Percentiles rank a stretch among this genome's conserved stretches.
These are phyloP conservation scores for Aspergillus unguis DNA, from an alignment of 2,329 filamentous ascomycete genomes.

Conservation along the genomic window DNA sequence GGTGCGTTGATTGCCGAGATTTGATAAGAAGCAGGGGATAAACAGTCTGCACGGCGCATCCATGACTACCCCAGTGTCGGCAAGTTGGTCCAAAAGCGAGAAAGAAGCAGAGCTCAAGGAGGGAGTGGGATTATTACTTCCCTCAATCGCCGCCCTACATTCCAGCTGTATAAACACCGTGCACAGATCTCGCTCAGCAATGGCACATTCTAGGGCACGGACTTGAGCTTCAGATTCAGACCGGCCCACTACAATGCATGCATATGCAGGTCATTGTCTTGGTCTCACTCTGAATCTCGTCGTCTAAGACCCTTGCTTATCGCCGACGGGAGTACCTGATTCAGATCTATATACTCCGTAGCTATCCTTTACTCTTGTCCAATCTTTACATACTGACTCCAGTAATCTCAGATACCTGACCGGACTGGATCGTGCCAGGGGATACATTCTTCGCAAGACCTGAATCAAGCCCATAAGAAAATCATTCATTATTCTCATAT, in stretches of 20 bases:
- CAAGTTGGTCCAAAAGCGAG: not conserved
- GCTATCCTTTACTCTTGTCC: too few species aligned
- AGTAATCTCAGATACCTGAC: not conserved
- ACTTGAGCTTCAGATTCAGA: not conserved
- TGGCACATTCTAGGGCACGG: not conserved
- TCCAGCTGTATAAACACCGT: not conserved
- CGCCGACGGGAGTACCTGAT: too few species aligned
- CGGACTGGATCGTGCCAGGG: not conserved
- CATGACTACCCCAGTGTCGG: conserved; percentile 4
- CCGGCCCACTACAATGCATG: conserved; percentile 2
- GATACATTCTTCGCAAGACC: too few species aligned
- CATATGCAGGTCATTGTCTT: not conserved
- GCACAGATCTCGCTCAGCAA: not conserved
- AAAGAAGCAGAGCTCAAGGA: not conserved
- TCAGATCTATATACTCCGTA: too few species aligned
- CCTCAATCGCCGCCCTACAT: not conserved
- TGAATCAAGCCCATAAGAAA: too few species aligned
- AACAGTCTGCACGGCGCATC: not conserved
- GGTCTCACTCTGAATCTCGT: too few species aligned
- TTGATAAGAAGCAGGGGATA: not conserved
- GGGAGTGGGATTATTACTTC: not conserved
- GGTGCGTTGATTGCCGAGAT: not conserved
- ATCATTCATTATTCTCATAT: not conserved
- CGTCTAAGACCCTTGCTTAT: too few species aligned
- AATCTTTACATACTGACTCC: not conserved